Evolutionary conservation across 345 rosid genomes (phyloP).

Genomic region (Viola odorata): DNA sequence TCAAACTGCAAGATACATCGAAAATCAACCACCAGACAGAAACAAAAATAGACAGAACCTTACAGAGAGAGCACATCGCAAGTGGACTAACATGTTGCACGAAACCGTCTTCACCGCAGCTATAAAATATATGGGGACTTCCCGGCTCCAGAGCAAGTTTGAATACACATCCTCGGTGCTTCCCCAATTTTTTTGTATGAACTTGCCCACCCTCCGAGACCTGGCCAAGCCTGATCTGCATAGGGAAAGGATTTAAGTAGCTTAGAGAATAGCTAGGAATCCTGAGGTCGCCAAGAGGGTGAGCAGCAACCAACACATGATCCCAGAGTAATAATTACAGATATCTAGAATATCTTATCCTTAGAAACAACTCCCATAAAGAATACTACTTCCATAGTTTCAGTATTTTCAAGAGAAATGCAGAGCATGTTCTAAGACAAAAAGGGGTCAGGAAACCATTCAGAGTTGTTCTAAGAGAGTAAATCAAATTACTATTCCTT

Average conservation of each 20-base stretch:
- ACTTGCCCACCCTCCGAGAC: slow-evolving; percentile 40
- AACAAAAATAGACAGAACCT: not conserved
- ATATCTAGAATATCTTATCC: too few relatives aligned
- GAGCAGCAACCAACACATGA: too few relatives aligned
- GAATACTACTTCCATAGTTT: too few relatives aligned
- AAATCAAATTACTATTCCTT: too few relatives aligned
- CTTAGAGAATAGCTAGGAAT: too few relatives aligned
- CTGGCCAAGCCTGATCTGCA: slow-evolving; percentile 53
- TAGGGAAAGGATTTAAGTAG: not conserved
- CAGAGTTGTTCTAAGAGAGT: too few relatives aligned
- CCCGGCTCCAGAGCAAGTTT: slow-evolving; percentile 60
- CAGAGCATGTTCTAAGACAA: too few relatives aligned
- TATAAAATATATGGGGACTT: slow-evolving; percentile 49
- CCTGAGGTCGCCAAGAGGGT: too few relatives aligned
- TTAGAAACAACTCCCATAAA: too few relatives aligned
- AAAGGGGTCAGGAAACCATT: too few relatives aligned
- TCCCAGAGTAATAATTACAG: too few relatives aligned
- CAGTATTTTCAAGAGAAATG: too few relatives aligned
- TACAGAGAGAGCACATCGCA: slow-evolving; percentile 5
- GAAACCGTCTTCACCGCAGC: slow-evolving; percentile 64
- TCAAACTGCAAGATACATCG: slow-evolving; percentile 40
- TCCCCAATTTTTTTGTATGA: slow-evolving; percentile 42
- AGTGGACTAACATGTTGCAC: slow-evolving; percentile 52
- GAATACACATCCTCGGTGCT: slow-evolving; percentile 44
- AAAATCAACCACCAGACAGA: slow-evolving; percentile 12